A percentile compares a stretch with the other conserved stretches of the same genome.
Conservation (phyloP, 768 basidiomycete species). For the Candolleomyces eurysporus region DNA sequence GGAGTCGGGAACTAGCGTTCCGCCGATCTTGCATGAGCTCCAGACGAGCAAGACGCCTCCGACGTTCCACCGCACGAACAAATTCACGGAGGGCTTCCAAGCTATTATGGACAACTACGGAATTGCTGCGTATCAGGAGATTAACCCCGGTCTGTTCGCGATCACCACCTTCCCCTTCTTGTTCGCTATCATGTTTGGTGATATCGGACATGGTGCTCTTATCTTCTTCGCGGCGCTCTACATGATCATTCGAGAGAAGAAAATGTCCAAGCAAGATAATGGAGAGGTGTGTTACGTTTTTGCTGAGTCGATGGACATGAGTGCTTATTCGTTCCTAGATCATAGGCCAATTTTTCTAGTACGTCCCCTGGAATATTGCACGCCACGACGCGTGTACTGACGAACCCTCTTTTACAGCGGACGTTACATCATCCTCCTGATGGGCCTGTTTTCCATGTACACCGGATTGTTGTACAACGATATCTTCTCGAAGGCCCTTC, state of each 20-base stretch:
- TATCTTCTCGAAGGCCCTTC: conserved; percentile 91
- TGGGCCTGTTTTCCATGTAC: conserved; percentile 97
- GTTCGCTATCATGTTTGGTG: conserved; percentile 99
- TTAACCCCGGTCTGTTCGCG: conserved; percentile 94
- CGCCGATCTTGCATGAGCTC: conserved; percentile 90
- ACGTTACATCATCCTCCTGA: conserved; percentile 96
- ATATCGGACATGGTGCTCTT: conserved; percentile 93
- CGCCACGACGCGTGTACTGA: conserved; percentile 15
- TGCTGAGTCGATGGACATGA: conserved; percentile 3
- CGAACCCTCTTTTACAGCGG: conserved; percentile 53
- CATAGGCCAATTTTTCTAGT: conserved; percentile 89
- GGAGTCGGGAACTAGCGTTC: conserved; percentile 88
- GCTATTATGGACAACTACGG: conserved; percentile 98
- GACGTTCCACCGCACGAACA: conserved; percentile 92
- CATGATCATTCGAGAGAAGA: conserved; percentile 88
- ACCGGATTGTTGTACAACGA: conserved; percentile 99
- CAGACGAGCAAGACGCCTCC: conserved; percentile 90
- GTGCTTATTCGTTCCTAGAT: conserved; percentile 48
- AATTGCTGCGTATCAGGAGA: conserved; percentile 90
- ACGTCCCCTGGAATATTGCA: conserved; percentile 31
- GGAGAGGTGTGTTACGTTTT: conserved; percentile 56
- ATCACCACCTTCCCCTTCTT: conserved; percentile 95
- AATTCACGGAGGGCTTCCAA: conserved; percentile 96
- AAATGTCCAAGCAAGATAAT: conserved; percentile 67
- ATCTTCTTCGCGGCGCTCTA: conserved; percentile 71